These are phyloP conservation scores for Tolypocladium amazonense DNA, from an alignment of 2,329 filamentous ascomycete species.

Conservation along the genomic window DNA sequence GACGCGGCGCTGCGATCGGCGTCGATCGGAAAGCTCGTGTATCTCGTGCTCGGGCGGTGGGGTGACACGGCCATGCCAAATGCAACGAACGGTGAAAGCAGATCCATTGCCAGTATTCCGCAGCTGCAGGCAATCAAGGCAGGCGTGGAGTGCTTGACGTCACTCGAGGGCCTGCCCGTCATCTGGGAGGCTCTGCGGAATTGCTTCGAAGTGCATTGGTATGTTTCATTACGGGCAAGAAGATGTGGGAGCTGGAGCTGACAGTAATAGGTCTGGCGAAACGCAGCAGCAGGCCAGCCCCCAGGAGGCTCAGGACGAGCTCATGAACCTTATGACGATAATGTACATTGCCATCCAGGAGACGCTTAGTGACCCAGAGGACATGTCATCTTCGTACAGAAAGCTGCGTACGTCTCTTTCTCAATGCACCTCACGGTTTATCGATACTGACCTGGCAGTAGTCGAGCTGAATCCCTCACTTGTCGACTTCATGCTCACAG, in stretches of 20 bases:
- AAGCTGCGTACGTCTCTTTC: conserved; percentile 36
- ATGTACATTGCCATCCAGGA: conserved; percentile 51
- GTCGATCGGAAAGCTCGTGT: conserved; percentile 46
- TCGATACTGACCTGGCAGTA: conserved; percentile 10
- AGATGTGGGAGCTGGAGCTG: conserved; percentile 12
- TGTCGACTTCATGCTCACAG: conserved; percentile 60
- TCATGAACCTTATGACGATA: conserved; percentile 53
- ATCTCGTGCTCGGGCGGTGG: conserved; percentile 61
- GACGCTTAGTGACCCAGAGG: conserved; percentile 39
- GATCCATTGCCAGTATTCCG: conserved; percentile 39
- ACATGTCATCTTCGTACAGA: conserved; percentile 32
- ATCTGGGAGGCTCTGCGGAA: conserved; percentile 40
- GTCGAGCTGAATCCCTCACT: conserved; percentile 55
- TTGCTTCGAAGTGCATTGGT: conserved; percentile 44
- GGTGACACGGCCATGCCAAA: conserved; percentile 49
- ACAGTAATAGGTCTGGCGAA: conserved; percentile 34
- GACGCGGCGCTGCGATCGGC: conserved; percentile 39
- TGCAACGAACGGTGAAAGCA: conserved; percentile 27
- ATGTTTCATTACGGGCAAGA: conserved; percentile 9
- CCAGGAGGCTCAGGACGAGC: conserved; percentile 46
- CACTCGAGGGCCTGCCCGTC: conserved; percentile 36
- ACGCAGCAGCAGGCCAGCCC: conserved; percentile 29
- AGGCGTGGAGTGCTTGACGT: conserved; percentile 39
- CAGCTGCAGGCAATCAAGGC: conserved; percentile 51
- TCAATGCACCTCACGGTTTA: neutral